Percentiles rank a stretch among this genome's conserved stretches.
Conservation (phyloP, 2,329 filamentous ascomycete species). For the Arthrinium phaeospermum region DNA sequence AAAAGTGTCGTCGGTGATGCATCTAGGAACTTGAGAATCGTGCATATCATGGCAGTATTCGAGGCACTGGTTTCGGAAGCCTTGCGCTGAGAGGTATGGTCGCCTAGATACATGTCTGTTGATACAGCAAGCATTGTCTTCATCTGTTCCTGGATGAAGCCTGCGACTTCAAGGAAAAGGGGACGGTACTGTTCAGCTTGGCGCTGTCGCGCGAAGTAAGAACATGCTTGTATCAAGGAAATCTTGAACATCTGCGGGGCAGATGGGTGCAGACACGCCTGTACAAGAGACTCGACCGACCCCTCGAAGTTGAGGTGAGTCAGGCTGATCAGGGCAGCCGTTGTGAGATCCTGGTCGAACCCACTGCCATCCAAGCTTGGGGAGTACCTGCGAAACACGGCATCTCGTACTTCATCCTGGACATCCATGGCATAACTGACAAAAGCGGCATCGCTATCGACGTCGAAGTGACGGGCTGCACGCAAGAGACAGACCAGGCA, state of each 20-base stretch:
- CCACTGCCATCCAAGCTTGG: slow-evolving; percentile 50
- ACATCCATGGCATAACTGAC: slow-evolving; percentile 73
- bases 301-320: slow-evolving; percentile 66
- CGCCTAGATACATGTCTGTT: slow-evolving; percentile 44
- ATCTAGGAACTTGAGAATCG: slow-evolving; percentile 63
- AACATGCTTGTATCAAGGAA: slow-evolving; percentile 66
- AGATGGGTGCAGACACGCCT: slow-evolving; percentile 61
- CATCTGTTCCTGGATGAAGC: slow-evolving; percentile 62
- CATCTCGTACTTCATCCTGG: slow-evolving; percentile 70
- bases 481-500: slow-evolving; percentile 68
- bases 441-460: slow-evolving; percentile 66
- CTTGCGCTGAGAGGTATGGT: slow-evolving; percentile 47
- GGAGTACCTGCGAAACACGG: slow-evolving; percentile 63
- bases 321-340: slow-evolving; percentile 69
- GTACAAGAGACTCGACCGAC: slow-evolving; percentile 61
- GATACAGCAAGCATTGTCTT: slow-evolving; percentile 51
- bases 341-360: slow-evolving; percentile 70
- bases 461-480: slow-evolving; percentile 67
- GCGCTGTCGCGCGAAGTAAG: slow-evolving; percentile 63
- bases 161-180: slow-evolving; percentile 61
- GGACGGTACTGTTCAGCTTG: slow-evolving; percentile 55
- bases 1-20: slow-evolving; percentile 58
- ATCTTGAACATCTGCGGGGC: slow-evolving; percentile 67
- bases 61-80: slow-evolving; percentile 44
- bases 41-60: slow-evolving; percentile 52